These are phyloP conservation scores for Diutina pseudorugosa DNA, from an alignment of 1,139 yeast genomes.

Conservation along the genomic window DNA sequence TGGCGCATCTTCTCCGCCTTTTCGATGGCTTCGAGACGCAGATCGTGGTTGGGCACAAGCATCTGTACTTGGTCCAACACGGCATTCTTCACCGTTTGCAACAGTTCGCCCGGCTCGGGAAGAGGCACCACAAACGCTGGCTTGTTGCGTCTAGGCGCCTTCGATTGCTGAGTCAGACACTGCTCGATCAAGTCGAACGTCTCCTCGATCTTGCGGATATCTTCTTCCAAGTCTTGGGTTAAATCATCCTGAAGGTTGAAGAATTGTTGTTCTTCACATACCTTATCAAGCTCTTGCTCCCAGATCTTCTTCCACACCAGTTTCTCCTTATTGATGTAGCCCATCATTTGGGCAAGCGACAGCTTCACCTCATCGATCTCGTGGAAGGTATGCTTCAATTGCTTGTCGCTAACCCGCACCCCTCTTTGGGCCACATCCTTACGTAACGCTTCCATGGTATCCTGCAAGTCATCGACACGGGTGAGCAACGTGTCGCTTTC, in stretches of 20 bases:
- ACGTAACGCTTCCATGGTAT: constrained; percentile 77
- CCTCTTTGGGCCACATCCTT: constrained; percentile 92
- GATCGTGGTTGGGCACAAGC: constrained; percentile 72
- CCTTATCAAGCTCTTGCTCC: constrained; percentile 84
- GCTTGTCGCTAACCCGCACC: constrained; percentile 68
- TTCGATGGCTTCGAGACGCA: constrained; percentile 76
- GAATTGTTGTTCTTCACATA: constrained; percentile 89
- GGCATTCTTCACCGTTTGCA: constrained; percentile 65
- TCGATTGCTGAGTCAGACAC: constrained; percentile 65
- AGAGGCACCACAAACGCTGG: constrained; percentile 24
- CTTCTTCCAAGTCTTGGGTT: constrained; percentile 69
- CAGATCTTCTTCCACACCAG: constrained; percentile 85
- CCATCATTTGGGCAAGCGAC: constrained; percentile 42
- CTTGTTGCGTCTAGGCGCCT: constrained; percentile 19
- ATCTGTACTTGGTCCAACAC: constrained; percentile 70
- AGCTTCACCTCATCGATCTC: constrained; percentile 51
- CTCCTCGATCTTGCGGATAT: constrained; percentile 65
- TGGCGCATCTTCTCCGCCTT: constrained; percentile 76
- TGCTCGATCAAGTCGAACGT: constrained; percentile 73
- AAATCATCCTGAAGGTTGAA: constrained; percentile 83
- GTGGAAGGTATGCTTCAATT: constrained; percentile 50
- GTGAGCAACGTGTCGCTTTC: constrained; percentile 69
- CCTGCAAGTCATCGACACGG: constrained; percentile 84
- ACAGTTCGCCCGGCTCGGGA: constrained; percentile 56
- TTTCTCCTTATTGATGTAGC: constrained; percentile 56